These are phyloP conservation scores for Lachnellula arida DNA, from an alignment of 2,329 filamentous ascomycete species.

Conservation along the genomic window DNA sequence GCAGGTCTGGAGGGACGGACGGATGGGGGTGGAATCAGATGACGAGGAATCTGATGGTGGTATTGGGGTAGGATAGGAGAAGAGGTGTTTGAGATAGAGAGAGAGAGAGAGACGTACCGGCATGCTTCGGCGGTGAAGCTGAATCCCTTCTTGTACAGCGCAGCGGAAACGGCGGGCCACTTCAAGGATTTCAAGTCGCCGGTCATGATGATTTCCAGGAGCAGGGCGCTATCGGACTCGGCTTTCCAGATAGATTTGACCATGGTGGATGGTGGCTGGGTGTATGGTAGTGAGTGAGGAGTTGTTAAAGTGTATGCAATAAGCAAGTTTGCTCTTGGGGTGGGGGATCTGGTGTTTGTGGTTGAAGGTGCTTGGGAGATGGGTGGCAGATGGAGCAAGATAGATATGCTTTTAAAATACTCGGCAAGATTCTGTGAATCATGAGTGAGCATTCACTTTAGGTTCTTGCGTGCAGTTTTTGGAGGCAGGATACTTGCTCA, in stretches of 20 bases:
- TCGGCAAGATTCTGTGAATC: neutral
- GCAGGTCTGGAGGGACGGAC: neutral
- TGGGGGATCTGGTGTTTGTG: neutral
- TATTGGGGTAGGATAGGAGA: neutral
- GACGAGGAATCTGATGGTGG: no score
- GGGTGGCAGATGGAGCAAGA: slow-evolving; percentile 4
- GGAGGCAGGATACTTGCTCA: neutral
- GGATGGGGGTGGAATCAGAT: neutral
- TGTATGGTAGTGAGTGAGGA: neutral
- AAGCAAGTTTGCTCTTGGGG: neutral
- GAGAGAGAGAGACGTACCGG: slow-evolving; percentile 21
- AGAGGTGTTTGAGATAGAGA: no score
- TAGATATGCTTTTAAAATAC: neutral
- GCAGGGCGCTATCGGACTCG: slow-evolving; percentile 26
- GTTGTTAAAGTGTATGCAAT: neutral
- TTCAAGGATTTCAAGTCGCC: slow-evolving; percentile 21
- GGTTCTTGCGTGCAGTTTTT: neutral
- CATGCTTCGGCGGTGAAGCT: slow-evolving; percentile 29
- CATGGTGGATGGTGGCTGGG: slow-evolving; percentile 11
- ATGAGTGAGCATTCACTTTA: neutral
- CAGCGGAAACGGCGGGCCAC: slow-evolving; percentile 21
- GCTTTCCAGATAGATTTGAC: slow-evolving; percentile 21
- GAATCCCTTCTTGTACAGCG: slow-evolving; percentile 22
- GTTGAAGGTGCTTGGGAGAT: neutral
- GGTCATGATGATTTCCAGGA: slow-evolving; percentile 28